A percentile compares a stretch with the other conserved stretches of the same genome.
These are phyloP conservation scores for Brasenia schreberi DNA, from an alignment of 164 flowering plant species.

Conservation along the genomic window DNA sequence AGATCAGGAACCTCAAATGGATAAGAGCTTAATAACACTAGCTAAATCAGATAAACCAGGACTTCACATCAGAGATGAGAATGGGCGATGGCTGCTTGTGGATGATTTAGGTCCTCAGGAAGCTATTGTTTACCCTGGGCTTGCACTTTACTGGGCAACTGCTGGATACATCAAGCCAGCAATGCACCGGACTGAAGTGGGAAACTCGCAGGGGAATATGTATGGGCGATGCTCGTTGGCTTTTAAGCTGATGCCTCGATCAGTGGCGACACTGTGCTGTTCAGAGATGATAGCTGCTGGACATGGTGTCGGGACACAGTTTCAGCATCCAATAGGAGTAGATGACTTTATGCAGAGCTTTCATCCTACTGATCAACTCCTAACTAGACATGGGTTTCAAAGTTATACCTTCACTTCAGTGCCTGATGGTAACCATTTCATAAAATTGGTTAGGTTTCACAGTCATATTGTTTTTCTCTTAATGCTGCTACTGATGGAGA, in stretches of 20 bases:
- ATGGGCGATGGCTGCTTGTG: slow-evolving; percentile 75
- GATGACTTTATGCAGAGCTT: slow-evolving; percentile 98
- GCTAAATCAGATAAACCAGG: slow-evolving; percentile 82
- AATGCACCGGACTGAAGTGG: slow-evolving; percentile 44
- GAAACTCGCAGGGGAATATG: slow-evolving; percentile 43
- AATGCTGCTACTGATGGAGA: too few relatives aligned
- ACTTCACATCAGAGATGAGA: slow-evolving; percentile 61
- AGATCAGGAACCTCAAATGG: slow-evolving; percentile 71
- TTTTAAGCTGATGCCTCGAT: slow-evolving; percentile 90
- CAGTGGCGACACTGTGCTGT: slow-evolving; percentile 80
- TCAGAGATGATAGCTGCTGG: slow-evolving; percentile 97
- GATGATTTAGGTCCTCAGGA: slow-evolving; percentile 96
- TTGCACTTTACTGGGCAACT: slow-evolving; percentile 88
- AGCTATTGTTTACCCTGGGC: slow-evolving; percentile 85
- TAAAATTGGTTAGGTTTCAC: too few relatives aligned
- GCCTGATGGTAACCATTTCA: slow-evolving; percentile 48
- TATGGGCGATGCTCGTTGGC: slow-evolving; percentile 80
- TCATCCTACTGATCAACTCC: slow-evolving; percentile 56
- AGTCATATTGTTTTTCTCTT: too few relatives aligned
- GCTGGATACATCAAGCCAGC: slow-evolving; percentile 89
- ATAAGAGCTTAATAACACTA: slow-evolving; percentile 67
- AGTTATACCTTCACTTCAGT: slow-evolving; percentile 39
- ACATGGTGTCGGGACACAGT: slow-evolving; percentile 90
- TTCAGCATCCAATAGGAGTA: slow-evolving; percentile 84
- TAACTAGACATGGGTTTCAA: slow-evolving; percentile 43